These are phyloP conservation scores for Phytophthora agathidicida DNA, from an alignment of 352 stramenopile genomes.

Conservation along the genomic window DNA sequence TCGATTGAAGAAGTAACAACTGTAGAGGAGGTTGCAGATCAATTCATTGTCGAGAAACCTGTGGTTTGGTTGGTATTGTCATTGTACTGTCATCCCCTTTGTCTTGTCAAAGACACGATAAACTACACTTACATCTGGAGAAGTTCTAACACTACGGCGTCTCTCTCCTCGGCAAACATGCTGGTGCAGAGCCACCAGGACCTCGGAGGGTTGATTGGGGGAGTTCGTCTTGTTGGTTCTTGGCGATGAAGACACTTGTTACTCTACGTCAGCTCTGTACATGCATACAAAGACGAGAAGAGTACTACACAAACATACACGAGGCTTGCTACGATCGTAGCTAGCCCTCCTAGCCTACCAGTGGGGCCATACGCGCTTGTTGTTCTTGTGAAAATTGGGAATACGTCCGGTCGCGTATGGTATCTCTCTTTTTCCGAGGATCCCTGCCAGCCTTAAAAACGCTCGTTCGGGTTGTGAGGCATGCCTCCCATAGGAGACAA, in stretches of 20 bases:
- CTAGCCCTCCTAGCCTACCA: conserved; percentile 1
- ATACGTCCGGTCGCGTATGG: background rate
- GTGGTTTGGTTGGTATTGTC: conserved; percentile 19
- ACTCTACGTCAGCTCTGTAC: conserved; percentile 29
- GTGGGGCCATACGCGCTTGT: background rate
- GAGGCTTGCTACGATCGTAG: background rate
- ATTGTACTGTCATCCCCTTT: conserved; percentile 31
- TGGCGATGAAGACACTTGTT: conserved; percentile 32
- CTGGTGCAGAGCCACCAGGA: background rate
- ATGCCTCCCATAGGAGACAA: conserved; percentile 39
- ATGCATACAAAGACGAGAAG: conserved; percentile 28
- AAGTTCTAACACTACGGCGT: conserved; percentile 32
- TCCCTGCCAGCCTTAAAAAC: conserved; percentile 28
- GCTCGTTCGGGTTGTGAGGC: conserved; percentile 27
- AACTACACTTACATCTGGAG: conserved; percentile 32
- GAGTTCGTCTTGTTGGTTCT: conserved; percentile 29
- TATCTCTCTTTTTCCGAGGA: conserved; percentile 1
- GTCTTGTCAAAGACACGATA: conserved; percentile 18
- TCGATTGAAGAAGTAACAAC: conserved; percentile 16
- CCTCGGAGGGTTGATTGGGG: conserved; percentile 15
- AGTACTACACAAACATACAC: conserved; percentile 14
- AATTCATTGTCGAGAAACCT: conserved; percentile 20
- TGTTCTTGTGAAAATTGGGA: background rate
- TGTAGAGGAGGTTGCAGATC: background rate
- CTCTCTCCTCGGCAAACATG: conserved; percentile 8